phyloP scores from a whole-genome alignment of 1,284 basidiomycete species.

The Malassezia slooffiae region DNA sequence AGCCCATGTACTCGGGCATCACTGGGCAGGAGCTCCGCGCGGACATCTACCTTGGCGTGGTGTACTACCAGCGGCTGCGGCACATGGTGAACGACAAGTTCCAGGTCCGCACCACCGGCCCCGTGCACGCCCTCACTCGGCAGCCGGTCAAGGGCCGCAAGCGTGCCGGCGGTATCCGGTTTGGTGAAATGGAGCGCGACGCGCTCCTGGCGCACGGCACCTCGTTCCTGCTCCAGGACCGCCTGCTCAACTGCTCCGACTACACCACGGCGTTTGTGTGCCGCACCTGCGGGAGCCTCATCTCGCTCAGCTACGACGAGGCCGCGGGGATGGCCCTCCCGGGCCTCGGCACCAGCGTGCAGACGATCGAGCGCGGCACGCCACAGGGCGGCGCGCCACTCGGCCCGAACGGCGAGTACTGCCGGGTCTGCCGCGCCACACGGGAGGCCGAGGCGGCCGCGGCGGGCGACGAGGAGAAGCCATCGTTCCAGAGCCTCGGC shows the following conservation, averaged over 20 bases:
- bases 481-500: no score
- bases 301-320: slow-evolving; percentile 59
- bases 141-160: slow-evolving; percentile 99
- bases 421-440: slow-evolving; percentile 33
- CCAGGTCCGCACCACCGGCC: slow-evolving; percentile 95
- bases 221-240: slow-evolving; percentile 91
- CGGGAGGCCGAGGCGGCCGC: neutral
- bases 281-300: slow-evolving; percentile 83
- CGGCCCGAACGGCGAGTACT: slow-evolving; percentile 42
- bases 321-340: slow-evolving; percentile 9
- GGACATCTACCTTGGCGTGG: slow-evolving; percentile 95
- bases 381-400: slow-evolving; percentile 19
- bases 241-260: slow-evolving; percentile 99
- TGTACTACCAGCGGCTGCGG: slow-evolving; percentile 94
- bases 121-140: slow-evolving; percentile 84
- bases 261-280: slow-evolving; percentile 98
- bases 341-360: slow-evolving; percentile 15
- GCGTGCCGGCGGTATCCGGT: slow-evolving; percentile 95
- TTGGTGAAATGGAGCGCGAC: slow-evolving; percentile 99
- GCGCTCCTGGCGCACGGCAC: slow-evolving; percentile 96
- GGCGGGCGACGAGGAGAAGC: no score
- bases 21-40: slow-evolving; percentile 96
- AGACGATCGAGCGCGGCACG: slow-evolving; percentile 17
- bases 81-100: slow-evolving; percentile 99
- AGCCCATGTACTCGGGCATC: slow-evolving; percentile 99